phyloP scores from a whole-genome alignment of 148 eudicot genomes.

The Fallopia convolvulus region DNA sequence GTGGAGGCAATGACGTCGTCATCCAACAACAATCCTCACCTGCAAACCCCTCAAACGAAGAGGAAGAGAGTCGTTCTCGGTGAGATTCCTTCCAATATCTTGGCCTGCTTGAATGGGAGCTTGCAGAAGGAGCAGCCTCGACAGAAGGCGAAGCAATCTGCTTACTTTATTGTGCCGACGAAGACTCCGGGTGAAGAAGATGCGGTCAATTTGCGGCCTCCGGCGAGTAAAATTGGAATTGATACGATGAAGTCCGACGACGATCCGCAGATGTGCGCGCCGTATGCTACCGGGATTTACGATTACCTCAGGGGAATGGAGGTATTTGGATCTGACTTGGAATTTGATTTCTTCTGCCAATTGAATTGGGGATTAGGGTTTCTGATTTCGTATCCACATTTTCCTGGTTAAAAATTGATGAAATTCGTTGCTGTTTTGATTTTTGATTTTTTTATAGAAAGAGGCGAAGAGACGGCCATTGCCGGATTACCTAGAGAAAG shows the following conservation, averaged over 20 bases:
- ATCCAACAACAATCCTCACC: not conserved
- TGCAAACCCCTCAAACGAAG: conserved; percentile 10
- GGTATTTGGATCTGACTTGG: conserved; percentile 27
- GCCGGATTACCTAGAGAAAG: conserved; percentile 37
- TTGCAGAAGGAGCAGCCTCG: conserved; percentile 2
- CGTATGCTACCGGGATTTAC: conserved; percentile 58
- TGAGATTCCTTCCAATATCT: conserved; percentile 35
- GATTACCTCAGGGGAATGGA: conserved; percentile 73
- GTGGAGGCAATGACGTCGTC: conserved; percentile 16
- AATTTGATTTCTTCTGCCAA: not conserved
- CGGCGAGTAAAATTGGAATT: conserved; percentile 8
- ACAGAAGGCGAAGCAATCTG: conserved; percentile 23
- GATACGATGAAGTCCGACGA: conserved; percentile 20
- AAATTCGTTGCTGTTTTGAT: conserved; percentile 4
- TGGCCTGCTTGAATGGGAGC: not conserved
- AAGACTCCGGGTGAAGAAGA: conserved; percentile 17
- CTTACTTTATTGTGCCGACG: not conserved
- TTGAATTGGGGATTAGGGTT: not conserved
- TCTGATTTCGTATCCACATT: not conserved
- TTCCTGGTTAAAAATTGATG: not conserved
- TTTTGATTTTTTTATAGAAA: conserved; percentile 20
- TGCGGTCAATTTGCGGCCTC: not conserved
- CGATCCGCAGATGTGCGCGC: conserved; percentile 69
- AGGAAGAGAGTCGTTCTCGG: conserved; percentile 69
- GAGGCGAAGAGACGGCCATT: conserved; percentile 35